Conservation (phyloP, 2,329 filamentous ascomycete genomes). For the Fusarium nelsonii region DNA sequence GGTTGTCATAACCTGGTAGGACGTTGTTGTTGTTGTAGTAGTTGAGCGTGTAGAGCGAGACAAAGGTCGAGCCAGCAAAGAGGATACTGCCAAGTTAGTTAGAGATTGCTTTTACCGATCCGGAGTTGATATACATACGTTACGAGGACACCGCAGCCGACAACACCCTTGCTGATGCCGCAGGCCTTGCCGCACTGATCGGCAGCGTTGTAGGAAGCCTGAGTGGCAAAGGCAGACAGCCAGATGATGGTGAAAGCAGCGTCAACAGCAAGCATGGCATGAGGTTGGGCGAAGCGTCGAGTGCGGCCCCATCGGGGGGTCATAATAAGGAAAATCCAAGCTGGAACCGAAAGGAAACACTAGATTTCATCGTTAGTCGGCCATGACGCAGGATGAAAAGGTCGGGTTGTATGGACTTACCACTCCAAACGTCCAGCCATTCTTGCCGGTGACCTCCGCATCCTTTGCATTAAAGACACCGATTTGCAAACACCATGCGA, state of each 20-base stretch:
- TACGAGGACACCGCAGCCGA: conserved; percentile 72
- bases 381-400: neutral
- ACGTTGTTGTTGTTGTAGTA: conserved; percentile 73
- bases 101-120: neutral
- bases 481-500: conserved; percentile 71
- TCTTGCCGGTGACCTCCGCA: conserved; percentile 66
- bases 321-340: conserved; percentile 74
- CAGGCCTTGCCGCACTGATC: conserved; percentile 68
- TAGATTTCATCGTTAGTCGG: conserved; percentile 49
- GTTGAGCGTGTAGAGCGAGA: conserved; percentile 71
- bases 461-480: conserved; percentile 65
- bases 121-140: conserved; percentile 61
- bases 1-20: conserved; percentile 71
- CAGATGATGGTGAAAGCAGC: conserved; percentile 70
- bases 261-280: conserved; percentile 71
- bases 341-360: conserved; percentile 74
- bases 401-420: conserved; percentile 56
- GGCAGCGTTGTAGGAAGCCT: conserved; percentile 72
- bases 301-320: conserved; percentile 73
- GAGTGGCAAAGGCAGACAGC: conserved; percentile 75
- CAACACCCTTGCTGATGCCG: conserved; percentile 71
- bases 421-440: conserved; percentile 73
- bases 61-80: conserved; percentile 64
- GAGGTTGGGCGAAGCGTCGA: conserved; percentile 70
- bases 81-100: conserved; percentile 60